Conservation (phyloP, 2,329 filamentous ascomycete genomes). For the Metarhizium rileyi region DNA sequence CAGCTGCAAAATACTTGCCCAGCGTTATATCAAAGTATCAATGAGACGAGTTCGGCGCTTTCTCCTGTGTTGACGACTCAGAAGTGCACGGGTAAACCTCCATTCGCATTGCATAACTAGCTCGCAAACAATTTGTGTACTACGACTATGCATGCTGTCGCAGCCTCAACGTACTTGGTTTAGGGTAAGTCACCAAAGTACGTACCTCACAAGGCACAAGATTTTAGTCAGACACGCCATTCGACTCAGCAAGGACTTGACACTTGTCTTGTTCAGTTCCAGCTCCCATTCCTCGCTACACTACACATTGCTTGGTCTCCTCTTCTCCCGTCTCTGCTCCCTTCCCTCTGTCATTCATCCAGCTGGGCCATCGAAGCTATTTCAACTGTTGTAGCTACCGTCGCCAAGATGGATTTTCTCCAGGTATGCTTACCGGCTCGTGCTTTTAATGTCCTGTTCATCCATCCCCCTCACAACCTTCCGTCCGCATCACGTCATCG, state of each 20-base stretch:
- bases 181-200: too few species aligned
- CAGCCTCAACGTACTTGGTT: too few species aligned
- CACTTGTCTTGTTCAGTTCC: not conserved
- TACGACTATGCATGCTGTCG: not conserved
- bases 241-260: not conserved
- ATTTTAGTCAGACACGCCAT: too few species aligned
- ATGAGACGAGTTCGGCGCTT: not conserved
- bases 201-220: too few species aligned
- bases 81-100: too few species aligned
- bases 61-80: not conserved
- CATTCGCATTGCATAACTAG: not conserved
- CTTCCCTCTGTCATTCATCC: not conserved
- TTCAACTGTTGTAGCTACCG: slow-evolving; percentile 2
- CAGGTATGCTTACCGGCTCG: slow-evolving; percentile 23
- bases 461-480: not conserved
- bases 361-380: slow-evolving; percentile 2
- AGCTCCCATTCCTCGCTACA: not conserved
- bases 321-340: not conserved
- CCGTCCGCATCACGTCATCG: not conserved
- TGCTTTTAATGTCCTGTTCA: not conserved
- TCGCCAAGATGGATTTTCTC: slow-evolving; percentile 34
- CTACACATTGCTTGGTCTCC: not conserved
- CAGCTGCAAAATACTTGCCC: not conserved
- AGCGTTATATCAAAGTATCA: not conserved
- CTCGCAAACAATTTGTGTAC: not conserved